These are phyloP conservation scores for Neurospora pannonica DNA, from an alignment of 495 filamentous ascomycete genomes.

Conservation along the genomic window DNA sequence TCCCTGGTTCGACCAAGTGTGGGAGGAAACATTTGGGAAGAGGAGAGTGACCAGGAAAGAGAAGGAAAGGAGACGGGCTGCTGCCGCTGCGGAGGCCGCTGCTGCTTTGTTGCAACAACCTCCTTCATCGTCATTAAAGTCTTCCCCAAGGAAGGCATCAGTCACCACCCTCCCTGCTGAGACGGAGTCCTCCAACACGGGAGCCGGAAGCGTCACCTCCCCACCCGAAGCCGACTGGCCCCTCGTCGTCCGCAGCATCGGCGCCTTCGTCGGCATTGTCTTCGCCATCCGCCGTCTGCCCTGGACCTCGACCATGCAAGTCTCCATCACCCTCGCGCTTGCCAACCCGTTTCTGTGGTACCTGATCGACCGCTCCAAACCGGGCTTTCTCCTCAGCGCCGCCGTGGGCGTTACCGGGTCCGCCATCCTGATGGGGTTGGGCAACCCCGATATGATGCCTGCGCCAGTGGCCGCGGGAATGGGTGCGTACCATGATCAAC, in stretches of 20 bases:
- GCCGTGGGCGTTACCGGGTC: slow-evolving; percentile 67
- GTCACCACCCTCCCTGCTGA: not conserved
- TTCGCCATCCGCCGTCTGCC: slow-evolving; percentile 91
- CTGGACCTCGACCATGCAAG: slow-evolving; percentile 90
- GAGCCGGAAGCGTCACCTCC: slow-evolving; percentile 2
- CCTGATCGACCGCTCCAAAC: slow-evolving; percentile 78
- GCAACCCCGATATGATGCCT: slow-evolving; percentile 66
- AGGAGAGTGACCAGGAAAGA: not conserved
- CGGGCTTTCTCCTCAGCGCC: slow-evolving; percentile 69
- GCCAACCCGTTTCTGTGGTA: slow-evolving; percentile 95
- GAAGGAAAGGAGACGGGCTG: slow-evolving; percentile 7
- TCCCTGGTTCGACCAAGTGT: slow-evolving; percentile 74
- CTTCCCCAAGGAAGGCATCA: not conserved
- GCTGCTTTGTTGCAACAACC: not conserved
- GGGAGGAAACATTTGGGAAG: slow-evolving; percentile 25
- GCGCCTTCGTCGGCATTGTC: slow-evolving; percentile 90
- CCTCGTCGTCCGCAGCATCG: slow-evolving; percentile 73
- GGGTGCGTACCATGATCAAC: no score
- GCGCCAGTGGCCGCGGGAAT: slow-evolving; percentile 41
- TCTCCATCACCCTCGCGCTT: slow-evolving; percentile 81
- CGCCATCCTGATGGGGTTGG: slow-evolving; percentile 54
- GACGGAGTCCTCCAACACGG: not conserved
- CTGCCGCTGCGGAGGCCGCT: not conserved
- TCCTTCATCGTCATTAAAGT: not conserved
- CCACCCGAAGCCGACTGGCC: slow-evolving; percentile 56